These are phyloP conservation scores for Hyphopichia fennica DNA, from an alignment of 1,139 yeast genomes.

Conservation along the genomic window DNA sequence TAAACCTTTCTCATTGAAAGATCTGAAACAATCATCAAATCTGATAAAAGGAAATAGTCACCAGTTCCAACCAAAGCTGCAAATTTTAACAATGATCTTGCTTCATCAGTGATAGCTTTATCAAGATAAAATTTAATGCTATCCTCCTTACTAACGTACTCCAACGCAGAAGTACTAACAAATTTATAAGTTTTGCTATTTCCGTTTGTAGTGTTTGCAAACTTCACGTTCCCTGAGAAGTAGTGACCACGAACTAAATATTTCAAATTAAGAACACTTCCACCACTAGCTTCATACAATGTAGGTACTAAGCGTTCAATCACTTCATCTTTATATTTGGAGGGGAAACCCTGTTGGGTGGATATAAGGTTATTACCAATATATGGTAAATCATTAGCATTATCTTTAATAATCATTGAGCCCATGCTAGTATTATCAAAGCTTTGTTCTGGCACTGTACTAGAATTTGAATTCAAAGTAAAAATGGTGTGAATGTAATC, in stretches of 20 bases:
- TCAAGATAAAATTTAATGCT: slow-evolving; percentile 13
- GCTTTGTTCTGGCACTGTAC: not conserved
- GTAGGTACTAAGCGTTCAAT: slow-evolving; percentile 4
- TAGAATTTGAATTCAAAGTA: not conserved
- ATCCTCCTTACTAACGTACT: slow-evolving; percentile 2
- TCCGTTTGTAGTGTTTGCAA: not conserved
- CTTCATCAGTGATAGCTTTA: slow-evolving; percentile 15
- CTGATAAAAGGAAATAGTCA: slow-evolving; percentile 43
- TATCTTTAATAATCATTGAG: not conserved
- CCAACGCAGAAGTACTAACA: not conserved
- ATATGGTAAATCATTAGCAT: not conserved
- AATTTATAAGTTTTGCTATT: not conserved
- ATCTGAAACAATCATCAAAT: slow-evolving; percentile 40
- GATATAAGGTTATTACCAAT: not conserved
- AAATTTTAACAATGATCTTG: slow-evolving; percentile 29
- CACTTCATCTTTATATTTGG: not conserved
- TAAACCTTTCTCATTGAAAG: slow-evolving; percentile 25
- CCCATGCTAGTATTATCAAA: slow-evolving; percentile 2
- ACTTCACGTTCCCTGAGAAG: not conserved
- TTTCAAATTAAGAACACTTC: slow-evolving; percentile 16
- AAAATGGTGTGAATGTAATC: slow-evolving; percentile 6
- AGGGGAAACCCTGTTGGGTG: not conserved
- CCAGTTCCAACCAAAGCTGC: slow-evolving; percentile 48
- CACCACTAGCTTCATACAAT: slow-evolving; percentile 11
- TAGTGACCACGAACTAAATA: slow-evolving; percentile 8